Evolutionary conservation across 768 basidiomycete species (phyloP).

Genomic region (Mycena floridula): DNA sequence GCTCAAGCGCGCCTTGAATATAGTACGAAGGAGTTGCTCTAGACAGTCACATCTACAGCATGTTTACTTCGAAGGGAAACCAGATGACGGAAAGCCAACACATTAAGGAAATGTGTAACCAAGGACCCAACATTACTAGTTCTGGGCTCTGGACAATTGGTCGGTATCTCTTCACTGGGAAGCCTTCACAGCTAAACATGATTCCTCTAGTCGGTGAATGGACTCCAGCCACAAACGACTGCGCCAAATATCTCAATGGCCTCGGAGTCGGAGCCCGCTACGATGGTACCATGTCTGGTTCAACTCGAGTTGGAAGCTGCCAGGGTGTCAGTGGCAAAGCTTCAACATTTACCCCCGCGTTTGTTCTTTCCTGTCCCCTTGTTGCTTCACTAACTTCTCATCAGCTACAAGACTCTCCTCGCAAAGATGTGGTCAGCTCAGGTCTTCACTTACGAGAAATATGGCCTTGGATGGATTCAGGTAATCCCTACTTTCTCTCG

Average conservation of each 20-base stretch:
- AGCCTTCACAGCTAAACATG: too few relatives aligned
- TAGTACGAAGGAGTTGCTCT: slow-evolving; percentile 67
- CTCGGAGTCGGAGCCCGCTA: slow-evolving; percentile 64
- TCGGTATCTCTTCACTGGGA: too few relatives aligned
- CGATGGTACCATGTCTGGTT: slow-evolving; percentile 60
- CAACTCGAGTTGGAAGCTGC: slow-evolving; percentile 69
- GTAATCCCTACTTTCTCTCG: too few relatives aligned
- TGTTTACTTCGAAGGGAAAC: slow-evolving; percentile 54
- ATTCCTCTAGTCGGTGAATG: slow-evolving; percentile 96
- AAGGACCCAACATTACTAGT: slow-evolving; percentile 34
- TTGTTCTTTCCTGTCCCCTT: too few relatives aligned
- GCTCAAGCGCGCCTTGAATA: too few relatives aligned
- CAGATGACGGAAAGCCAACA: slow-evolving; percentile 45
- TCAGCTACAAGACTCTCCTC: slow-evolving; percentile 80
- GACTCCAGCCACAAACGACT: slow-evolving; percentile 73
- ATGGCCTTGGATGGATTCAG: slow-evolving; percentile 73
- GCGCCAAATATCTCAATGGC: slow-evolving; percentile 80
- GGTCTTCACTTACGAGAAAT: slow-evolving; percentile 61
- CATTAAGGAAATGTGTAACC: slow-evolving; percentile 52
- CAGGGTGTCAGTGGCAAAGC: slow-evolving; percentile 66
- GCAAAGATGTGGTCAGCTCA: slow-evolving; percentile 84
- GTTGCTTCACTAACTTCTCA: too few relatives aligned
- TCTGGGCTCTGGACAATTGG: slow-evolving; percentile 73
- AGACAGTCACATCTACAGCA: slow-evolving; percentile 77
- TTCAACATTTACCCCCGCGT: slow-evolving; percentile 63